Base-by-base conservation (phyloP, 2,329 filamentous ascomycete genomes). In the Mycogone perniciosa region DNA sequence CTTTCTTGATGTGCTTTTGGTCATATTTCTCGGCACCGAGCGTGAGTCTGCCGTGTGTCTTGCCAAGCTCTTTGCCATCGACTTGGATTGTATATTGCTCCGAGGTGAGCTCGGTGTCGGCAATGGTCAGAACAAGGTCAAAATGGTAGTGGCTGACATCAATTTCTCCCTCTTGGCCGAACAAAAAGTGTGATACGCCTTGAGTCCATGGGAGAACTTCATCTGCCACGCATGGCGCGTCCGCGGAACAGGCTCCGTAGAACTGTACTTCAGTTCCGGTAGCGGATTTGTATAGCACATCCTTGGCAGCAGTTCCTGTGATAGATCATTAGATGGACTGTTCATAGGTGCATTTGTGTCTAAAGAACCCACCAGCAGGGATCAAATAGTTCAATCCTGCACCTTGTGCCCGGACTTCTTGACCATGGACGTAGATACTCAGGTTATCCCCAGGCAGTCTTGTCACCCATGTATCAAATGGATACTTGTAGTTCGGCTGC, bases 391-490 rank as follows among this genome's bases (percentile, higher is more conserved):
- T 41, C n/a, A 37, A 27, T 4, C 40, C 40, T 6, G 31, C 42
- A 9, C 34, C 27, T 4, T 49, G n/a, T 6, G 47, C n/a, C 3
- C 38, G 2, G 27, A 49, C 9, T 7, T 37, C 13, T 1, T 44
- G 10, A 40, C 40, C 40, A 6, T 33, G 27, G 29, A 49, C 37
- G 7, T 49, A 49, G 10, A 49, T 40, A 7, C 33, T 9, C 27
- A 49, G 30, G 7, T 49, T 26, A 1, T 33, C 47, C 1, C 30
- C 47, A 10, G n/a, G n/a, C 13, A 37, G 5, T 5, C 44, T 49
- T 2, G 41, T 37, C 26, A 49, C 33, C 47, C 47, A 49, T n/a
- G 29, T 49, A 27, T 49, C 40, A 11, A 49, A 49, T 4, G 47
- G 47, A 31, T 49, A 49, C 8, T 31, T 30, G 13, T 49, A 49